Base-by-base conservation (phyloP, 2,329 filamentous ascomycete genomes). In the Cyphellophora attinorum region DNA sequence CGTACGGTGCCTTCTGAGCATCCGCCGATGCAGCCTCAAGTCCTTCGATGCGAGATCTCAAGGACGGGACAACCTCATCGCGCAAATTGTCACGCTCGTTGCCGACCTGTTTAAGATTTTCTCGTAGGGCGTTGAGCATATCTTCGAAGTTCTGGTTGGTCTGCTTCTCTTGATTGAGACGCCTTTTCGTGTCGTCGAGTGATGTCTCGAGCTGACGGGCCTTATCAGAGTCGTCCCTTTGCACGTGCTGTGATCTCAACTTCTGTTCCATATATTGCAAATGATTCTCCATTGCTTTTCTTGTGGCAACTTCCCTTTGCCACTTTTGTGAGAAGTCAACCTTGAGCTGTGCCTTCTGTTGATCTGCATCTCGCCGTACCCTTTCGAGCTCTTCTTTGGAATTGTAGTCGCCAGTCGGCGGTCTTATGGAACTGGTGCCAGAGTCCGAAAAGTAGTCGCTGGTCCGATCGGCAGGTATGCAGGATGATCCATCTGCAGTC, bases 401-500 rank as follows among this genome's bases (percentile, higher is more conserved):
- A 19, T 59, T 61, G 27, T 48, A 48, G 40, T 73, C 67, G 30
- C 84, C 80, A 41, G 72, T 64, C 2, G 81, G 79, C 51, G 79
- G 81, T 51, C 85, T 82, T 34, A 84, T 72, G 1, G 85, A 89
- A 57, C 85, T 89, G 38, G 85, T 81, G 19, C 91, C 91, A 5
- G 88, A 94, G 57, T 98, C 91, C 2, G 91, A 98, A 57, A 91
- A 98, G 62, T 98, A 96, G 61, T 98, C 91, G 61, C 91, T 96
- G 6, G 85, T 93, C 41, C 89, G 75, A 32, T 47, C 45, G n/a
- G 67, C 58, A 50, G 47, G 65, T 54, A 57, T 68, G 61, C 51
- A 53, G 59, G 76, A 44, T 70, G 69, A 52, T 95, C 86, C n/a
- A 76, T 65, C 56, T 95, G 88, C 48, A 93, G 64, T 38, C 82